phyloP scores from a whole-genome alignment of 495 filamentous ascomycete species.

The Aspergillus campestris region DNA sequence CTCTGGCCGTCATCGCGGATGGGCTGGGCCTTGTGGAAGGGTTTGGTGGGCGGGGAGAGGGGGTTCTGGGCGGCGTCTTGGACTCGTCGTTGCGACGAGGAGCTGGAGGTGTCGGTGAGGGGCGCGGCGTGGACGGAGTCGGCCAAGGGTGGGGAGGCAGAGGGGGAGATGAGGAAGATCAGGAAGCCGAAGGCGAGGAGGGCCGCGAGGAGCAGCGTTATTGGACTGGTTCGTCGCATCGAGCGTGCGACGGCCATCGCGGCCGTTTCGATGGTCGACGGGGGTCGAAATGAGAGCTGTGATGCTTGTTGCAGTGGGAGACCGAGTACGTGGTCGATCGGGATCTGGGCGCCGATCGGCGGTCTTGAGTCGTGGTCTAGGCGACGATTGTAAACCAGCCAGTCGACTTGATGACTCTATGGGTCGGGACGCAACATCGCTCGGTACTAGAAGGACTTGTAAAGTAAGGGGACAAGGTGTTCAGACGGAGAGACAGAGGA shows the following conservation, averaged over 20 bases:
- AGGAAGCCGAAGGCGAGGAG: slow-evolving; percentile 56
- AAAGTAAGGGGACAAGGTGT: background rate
- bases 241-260: slow-evolving; percentile 48
- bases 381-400: background rate
- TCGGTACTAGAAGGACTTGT: too few relatives aligned
- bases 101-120: background rate
- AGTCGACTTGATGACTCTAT: background rate
- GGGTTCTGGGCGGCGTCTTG: slow-evolving; percentile 59
- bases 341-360: background rate
- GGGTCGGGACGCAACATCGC: too few relatives aligned
- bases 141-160: slow-evolving; percentile 26
- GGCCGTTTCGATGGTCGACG: slow-evolving; percentile 5
- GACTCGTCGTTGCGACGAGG: slow-evolving; percentile 38
- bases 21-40: slow-evolving; percentile 62
- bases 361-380: background rate
- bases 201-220: slow-evolving; percentile 53
- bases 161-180: slow-evolving; percentile 52
- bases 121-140: slow-evolving; percentile 5
- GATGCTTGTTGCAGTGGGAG: background rate
- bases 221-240: slow-evolving; percentile 59
- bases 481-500: background rate
- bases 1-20: slow-evolving; percentile 45
- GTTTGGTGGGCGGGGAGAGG: slow-evolving; percentile 74
- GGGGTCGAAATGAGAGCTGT: background rate
- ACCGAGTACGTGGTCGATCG: slow-evolving; percentile 2